Percentiles rank a stretch among this genome's conserved stretches.
Conservation (phyloP, 1,284 basidiomycete species). For the Prillingera fragicola region DNA sequence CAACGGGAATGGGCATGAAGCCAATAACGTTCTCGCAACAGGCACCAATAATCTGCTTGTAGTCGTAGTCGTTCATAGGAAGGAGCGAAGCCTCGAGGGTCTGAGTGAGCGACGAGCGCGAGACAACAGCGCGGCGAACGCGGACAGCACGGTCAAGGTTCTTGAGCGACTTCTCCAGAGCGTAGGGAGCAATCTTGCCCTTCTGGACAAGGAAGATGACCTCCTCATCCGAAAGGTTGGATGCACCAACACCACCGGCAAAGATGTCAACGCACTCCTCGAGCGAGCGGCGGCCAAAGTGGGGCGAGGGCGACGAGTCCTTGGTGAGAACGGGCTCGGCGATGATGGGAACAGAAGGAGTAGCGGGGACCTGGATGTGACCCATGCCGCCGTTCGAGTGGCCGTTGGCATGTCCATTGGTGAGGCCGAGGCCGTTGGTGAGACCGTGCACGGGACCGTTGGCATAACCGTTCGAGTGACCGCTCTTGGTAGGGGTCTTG, state of each 20-base stretch:
- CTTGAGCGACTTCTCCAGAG: slow-evolving; percentile 85
- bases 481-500: slow-evolving; percentile 15
- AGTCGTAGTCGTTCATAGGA: slow-evolving; percentile 85
- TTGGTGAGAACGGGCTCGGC: slow-evolving; percentile 12
- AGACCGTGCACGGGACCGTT: slow-evolving; percentile 9
- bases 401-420: slow-evolving; percentile 18
- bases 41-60: slow-evolving; percentile 87
- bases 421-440: slow-evolving; percentile 11
- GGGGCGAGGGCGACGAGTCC: background rate
- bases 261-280: slow-evolving; percentile 81
- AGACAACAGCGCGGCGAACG: slow-evolving; percentile 83
- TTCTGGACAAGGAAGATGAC: slow-evolving; percentile 81
- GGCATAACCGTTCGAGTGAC: slow-evolving; percentile 6
- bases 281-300: slow-evolving; percentile 54
- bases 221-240: slow-evolving; percentile 82
- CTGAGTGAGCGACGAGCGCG: slow-evolving; percentile 77
- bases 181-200: slow-evolving; percentile 90
- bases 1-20: slow-evolving; percentile 92
- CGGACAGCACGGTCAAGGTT: slow-evolving; percentile 81
- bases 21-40: slow-evolving; percentile 99
- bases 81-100: slow-evolving; percentile 79
- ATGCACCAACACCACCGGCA: slow-evolving; percentile 63
- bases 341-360: slow-evolving; percentile 30
- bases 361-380: slow-evolving; percentile 25
- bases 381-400: slow-evolving; percentile 15